These are phyloP conservation scores for Geosmithia putterillii DNA, from an alignment of 2,329 filamentous ascomycete genomes.

Conservation along the genomic window DNA sequence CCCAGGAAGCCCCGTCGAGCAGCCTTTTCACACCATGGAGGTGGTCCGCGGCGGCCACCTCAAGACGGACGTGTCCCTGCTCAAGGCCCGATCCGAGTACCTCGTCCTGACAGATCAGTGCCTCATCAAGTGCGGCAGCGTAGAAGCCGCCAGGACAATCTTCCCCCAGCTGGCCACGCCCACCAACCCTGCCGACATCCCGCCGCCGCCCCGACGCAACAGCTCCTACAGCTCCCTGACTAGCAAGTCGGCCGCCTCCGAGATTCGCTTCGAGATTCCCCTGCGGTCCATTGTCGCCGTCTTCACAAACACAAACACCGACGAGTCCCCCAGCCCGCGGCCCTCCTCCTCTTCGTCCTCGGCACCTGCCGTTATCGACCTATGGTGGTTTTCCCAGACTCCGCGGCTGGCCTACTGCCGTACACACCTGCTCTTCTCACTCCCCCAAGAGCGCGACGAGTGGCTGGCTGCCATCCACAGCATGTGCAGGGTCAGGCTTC, in stretches of 20 bases:
- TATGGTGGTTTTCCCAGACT: slow-evolving; percentile 40
- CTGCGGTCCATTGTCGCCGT: slow-evolving; percentile 37
- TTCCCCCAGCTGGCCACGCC: slow-evolving; percentile 30
- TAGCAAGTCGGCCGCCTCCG: slow-evolving; percentile 18
- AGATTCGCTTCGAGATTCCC: slow-evolving; percentile 32
- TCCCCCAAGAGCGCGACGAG: slow-evolving; percentile 35
- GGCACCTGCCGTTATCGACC: slow-evolving; percentile 38
- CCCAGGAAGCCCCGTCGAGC: slow-evolving; percentile 14
- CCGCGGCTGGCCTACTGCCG: slow-evolving; percentile 32
- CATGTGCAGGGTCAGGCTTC: slow-evolving; percentile 24
- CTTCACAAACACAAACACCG: slow-evolving; percentile 39
- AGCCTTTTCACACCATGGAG: slow-evolving; percentile 22
- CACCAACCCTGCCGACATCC: slow-evolving; percentile 5
- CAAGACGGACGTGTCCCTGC: slow-evolving; percentile 34
- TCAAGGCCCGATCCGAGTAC: slow-evolving; percentile 36
- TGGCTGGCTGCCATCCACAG: slow-evolving; percentile 34
- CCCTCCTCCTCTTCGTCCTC: too few species aligned
- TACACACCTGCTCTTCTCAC: slow-evolving; percentile 34
- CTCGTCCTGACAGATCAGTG: slow-evolving; percentile 38
- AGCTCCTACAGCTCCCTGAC: slow-evolving; percentile 10
- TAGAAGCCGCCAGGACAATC: slow-evolving; percentile 30
- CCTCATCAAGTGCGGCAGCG: slow-evolving; percentile 36
- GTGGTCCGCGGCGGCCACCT: slow-evolving; percentile 32
- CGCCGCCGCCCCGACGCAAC: slow-evolving; percentile 7
- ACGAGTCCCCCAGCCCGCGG: slow-evolving; percentile 28